These are phyloP conservation scores for Yamagishiella unicocca DNA, from an alignment of 139 green algal species.

Conservation along the genomic window DNA sequence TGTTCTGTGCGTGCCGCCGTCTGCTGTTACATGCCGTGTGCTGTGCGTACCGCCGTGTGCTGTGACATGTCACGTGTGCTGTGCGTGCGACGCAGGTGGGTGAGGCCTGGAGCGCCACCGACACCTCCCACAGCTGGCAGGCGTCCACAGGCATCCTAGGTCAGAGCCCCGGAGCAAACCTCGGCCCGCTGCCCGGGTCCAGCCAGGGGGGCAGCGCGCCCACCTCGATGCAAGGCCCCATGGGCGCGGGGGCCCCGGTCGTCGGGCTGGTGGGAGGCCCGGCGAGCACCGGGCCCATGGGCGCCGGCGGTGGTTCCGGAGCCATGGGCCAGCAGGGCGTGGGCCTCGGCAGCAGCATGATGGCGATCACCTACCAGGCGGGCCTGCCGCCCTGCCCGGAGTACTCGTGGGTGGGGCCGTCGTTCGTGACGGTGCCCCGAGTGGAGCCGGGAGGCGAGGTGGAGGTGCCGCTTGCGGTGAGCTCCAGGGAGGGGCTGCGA, in stretches of 20 bases:
- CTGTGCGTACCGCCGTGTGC: no score
- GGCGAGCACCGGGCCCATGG: neutral
- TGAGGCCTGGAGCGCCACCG: conserved; percentile 19
- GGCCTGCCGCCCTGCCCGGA: conserved; percentile 54
- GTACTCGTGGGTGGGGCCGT: conserved; percentile 62
- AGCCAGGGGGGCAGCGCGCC: neutral
- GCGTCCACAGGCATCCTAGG: conserved; percentile 25
- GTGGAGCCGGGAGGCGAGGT: conserved; percentile 47
- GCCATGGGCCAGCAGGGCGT: neutral
- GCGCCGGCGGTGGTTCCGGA: neutral
- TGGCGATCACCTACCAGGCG: conserved; percentile 34
- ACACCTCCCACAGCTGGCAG: conserved; percentile 41
- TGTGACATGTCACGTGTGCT: no score
- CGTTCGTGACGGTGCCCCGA: conserved; percentile 41
- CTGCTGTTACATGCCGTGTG: no score
- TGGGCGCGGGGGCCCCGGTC: neutral
- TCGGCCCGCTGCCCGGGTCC: neutral
- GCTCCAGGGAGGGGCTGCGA: neutral
- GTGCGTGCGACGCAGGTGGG: no score
- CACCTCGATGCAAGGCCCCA: neutral
- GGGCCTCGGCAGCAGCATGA: neutral
- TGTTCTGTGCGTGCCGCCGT: no score
- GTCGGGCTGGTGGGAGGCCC: neutral
- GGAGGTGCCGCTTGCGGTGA: conserved; percentile 55
- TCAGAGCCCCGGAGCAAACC: neutral